phyloP scores from a whole-genome alignment of 2,329 filamentous ascomycete genomes.

The Beauveria scarabaeidicola region DNA sequence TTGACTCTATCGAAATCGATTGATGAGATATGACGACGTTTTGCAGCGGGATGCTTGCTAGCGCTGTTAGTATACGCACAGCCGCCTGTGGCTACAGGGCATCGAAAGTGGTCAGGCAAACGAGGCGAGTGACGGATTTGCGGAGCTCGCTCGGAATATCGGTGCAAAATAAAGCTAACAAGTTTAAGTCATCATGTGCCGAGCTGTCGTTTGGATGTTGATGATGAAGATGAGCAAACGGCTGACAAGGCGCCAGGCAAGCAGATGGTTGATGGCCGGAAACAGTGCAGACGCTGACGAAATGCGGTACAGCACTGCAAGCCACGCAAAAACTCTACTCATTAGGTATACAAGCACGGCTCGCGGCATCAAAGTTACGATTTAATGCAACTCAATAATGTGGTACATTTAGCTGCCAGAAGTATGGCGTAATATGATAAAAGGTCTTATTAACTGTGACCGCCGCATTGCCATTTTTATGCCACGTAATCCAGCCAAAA shows the following conservation, averaged over 20 bases:
- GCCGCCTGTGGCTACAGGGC: background rate
- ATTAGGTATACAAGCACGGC: background rate
- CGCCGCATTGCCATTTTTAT: background rate
- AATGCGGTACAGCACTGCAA: background rate
- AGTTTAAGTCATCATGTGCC: background rate
- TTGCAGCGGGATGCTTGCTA: constrained; percentile 7
- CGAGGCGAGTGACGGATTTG: background rate
- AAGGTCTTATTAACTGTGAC: background rate
- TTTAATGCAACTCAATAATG: background rate
- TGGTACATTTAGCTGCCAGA: background rate
- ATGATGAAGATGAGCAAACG: constrained; percentile 2
- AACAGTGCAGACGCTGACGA: background rate
- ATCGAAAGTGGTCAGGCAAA: background rate
- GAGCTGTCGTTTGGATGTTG: background rate
- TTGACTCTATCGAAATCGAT: background rate
- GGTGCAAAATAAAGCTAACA: background rate
- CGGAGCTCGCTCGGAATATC: constrained; percentile 4
- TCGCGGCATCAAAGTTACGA: background rate
- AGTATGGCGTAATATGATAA: background rate
- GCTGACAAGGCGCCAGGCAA: background rate
- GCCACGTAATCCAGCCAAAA: background rate
- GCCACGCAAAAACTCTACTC: background rate
- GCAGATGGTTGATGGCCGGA: background rate
- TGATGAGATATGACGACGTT: background rate
- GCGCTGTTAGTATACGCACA: background rate